Evolutionary conservation across 805 yeast genomes (phyloP), one percentile per base, ranked within the genome.

Genomic region (Ogataea glucozyma): DNA sequence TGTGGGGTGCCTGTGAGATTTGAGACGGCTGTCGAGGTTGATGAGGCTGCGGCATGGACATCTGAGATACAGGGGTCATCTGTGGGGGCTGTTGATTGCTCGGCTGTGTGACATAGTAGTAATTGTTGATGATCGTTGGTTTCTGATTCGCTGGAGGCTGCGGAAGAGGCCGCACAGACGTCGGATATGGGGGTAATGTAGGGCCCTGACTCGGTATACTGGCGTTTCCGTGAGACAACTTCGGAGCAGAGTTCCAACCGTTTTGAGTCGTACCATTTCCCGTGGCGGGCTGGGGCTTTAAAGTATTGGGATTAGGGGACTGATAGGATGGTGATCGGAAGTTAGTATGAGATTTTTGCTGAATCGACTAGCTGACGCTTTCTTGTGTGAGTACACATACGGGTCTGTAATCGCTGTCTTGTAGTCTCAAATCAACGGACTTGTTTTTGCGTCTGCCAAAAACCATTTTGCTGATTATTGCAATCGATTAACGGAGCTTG

Each of bases 221-320:
- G 6, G 32, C 16, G 20, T 21, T 19, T 5, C 32, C 32, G n/a
- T 3, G 6, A 18, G 26, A 30, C 51, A 39, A 44, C 52, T 22
- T 41, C 53, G 40, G 43, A 46, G 35, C 22, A 4, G 32, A 18
- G 5, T 18, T 40, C 40, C 23, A 44, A 11, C 29, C 17, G 4
- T 21, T 11, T 5, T 53, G 21, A 37, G 46, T 14, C 38, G 53
- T 18, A 33, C 54, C 31, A 19, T 26, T 48, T 7, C 55, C 55
- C 6, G 46, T 32, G 1, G 57, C 52, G 5, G 57, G 44, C 31
- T 52, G 57, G 6, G 57, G 57, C 22, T 43, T 43, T 26, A 52
- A 41, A 21, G 43, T 37, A 29, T 48, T 52, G 16, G 57, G 57
- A 30, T 52, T 52, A 4, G 57, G 57, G 7, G 53, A 41, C 57